These are phyloP conservation scores for Talaromyces sp. DNA, from an alignment of 2,329 filamentous ascomycete genomes.

Conservation along the genomic window DNA sequence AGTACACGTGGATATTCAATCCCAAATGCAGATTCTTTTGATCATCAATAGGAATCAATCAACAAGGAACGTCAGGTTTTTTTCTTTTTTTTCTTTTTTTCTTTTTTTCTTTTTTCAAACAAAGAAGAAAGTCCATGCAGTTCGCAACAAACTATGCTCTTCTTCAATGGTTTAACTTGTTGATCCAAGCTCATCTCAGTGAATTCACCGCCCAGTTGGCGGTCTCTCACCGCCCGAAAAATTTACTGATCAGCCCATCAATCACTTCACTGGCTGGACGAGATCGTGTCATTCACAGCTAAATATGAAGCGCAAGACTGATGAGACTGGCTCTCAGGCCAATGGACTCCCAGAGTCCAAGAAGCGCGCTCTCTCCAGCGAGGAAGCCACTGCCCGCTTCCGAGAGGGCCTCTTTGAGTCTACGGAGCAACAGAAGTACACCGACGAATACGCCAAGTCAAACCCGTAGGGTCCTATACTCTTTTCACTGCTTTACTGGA, in stretches of 20 bases:
- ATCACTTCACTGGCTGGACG: not conserved
- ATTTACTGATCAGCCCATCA: not conserved
- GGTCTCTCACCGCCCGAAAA: conserved; percentile 20
- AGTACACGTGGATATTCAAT: too few species aligned
- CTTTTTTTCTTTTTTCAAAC: too few species aligned
- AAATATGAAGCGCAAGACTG: conserved; percentile 51
- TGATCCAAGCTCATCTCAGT: too few species aligned
- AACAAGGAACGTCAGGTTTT: too few species aligned
- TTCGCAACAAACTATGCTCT: too few species aligned
- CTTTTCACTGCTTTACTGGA: not conserved
- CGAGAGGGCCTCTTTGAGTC: conserved; percentile 48
- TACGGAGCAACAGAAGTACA: conserved; percentile 46
- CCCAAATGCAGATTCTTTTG: too few species aligned
- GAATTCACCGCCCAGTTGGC: conserved; percentile 8
- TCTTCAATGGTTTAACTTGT: too few species aligned
- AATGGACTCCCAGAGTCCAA: conserved; percentile 41
- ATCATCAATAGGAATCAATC: too few species aligned
- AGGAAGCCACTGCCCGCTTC: conserved; percentile 45
- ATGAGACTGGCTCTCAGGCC: conserved; percentile 31
- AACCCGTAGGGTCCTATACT: conserved; percentile 40
- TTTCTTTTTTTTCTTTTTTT: too few species aligned
- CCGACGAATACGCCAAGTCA: conserved; percentile 45
- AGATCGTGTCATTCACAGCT: not conserved
- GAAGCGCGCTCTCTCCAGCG: conserved; percentile 42
- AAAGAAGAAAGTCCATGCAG: too few species aligned